Conservation (phyloP, 2,329 filamentous ascomycete species). For the Botrytis cinerea region DNA sequence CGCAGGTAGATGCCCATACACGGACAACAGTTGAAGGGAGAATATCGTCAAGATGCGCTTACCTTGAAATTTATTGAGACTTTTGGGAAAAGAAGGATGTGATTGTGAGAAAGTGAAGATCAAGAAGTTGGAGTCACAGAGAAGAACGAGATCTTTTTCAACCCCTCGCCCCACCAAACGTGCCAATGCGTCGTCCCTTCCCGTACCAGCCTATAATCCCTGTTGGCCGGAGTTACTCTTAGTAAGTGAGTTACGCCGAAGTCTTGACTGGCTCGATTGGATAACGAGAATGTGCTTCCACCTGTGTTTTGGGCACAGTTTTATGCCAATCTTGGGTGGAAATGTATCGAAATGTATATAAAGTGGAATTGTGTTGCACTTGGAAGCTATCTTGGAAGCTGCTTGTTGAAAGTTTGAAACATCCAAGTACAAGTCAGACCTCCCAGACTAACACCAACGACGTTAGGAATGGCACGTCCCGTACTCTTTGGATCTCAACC, state of each 20-base stretch:
- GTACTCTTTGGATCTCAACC: neutral
- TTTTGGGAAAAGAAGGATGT: slow-evolving; percentile 2
- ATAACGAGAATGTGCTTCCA: neutral
- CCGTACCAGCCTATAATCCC: slow-evolving; percentile 20
- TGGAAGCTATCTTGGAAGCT: neutral
- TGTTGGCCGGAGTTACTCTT: slow-evolving; percentile 15
- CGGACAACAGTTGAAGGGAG: neutral
- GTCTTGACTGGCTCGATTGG: slow-evolving; percentile 3
- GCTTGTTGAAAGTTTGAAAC: slow-evolving; percentile 9
- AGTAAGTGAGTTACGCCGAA: slow-evolving; percentile 16
- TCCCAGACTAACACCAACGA: neutral
- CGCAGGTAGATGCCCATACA: neutral
- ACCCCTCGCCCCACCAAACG: slow-evolving; percentile 26
- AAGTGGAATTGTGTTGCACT: neutral
- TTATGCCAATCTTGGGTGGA: neutral
- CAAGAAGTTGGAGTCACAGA: slow-evolving; percentile 21
- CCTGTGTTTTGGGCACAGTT: neutral
- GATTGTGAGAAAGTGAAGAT: slow-evolving; percentile 14
- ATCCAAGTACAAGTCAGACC: neutral
- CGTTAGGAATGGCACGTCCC: neutral
- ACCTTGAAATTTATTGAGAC: slow-evolving; percentile 12
- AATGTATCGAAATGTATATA: neutral
- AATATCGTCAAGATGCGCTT: neutral
- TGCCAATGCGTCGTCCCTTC: slow-evolving; percentile 22
- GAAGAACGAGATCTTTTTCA: slow-evolving; percentile 22